phyloP scores from a whole-genome alignment of 257 asterid genomes.

The Ehretia macrophylla region DNA sequence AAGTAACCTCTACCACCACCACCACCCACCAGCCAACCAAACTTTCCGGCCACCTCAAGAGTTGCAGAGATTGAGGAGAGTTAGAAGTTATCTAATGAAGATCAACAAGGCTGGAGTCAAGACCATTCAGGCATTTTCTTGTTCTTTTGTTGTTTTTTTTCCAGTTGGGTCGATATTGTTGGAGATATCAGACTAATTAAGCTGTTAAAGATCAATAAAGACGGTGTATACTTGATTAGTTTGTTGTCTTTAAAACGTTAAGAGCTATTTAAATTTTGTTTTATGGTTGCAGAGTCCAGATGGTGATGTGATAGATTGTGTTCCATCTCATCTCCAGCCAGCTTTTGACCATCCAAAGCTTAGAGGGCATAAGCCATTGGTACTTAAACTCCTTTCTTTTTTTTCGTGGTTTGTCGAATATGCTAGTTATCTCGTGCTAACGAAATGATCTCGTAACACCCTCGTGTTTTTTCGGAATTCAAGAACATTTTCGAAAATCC shows the following conservation, averaged over 20 bases:
- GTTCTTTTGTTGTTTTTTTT: neutral
- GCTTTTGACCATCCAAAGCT: conserved; percentile 93
- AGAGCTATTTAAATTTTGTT: neutral
- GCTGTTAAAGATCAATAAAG: too few species aligned
- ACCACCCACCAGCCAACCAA: conserved; percentile 30
- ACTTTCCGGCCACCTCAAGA: conserved; percentile 57
- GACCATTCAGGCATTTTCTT: conserved; percentile 58
- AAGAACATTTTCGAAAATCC: too few species aligned
- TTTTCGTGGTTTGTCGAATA: too few species aligned
- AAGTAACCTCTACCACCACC: neutral
- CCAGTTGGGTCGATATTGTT: too few species aligned
- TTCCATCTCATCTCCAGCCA: conserved; percentile 82
- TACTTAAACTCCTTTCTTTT: conserved; percentile 14
- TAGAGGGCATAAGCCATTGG: conserved; percentile 89
- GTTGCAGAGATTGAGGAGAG: conserved; percentile 40
- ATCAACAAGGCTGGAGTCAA: conserved; percentile 81
- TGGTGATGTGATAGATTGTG: conserved; percentile 83
- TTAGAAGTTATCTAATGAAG: conserved; percentile 47
- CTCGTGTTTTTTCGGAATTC: too few species aligned
- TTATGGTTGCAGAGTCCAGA: conserved; percentile 63
- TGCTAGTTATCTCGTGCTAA: too few species aligned
- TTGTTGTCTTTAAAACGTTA: neutral
- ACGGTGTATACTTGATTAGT: too few species aligned
- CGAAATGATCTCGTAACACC: too few species aligned
- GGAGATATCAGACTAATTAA: too few species aligned